Evolutionary conservation across 352 stramenopile genomes (phyloP).

Genomic region (Globisporangium solare): DNA sequence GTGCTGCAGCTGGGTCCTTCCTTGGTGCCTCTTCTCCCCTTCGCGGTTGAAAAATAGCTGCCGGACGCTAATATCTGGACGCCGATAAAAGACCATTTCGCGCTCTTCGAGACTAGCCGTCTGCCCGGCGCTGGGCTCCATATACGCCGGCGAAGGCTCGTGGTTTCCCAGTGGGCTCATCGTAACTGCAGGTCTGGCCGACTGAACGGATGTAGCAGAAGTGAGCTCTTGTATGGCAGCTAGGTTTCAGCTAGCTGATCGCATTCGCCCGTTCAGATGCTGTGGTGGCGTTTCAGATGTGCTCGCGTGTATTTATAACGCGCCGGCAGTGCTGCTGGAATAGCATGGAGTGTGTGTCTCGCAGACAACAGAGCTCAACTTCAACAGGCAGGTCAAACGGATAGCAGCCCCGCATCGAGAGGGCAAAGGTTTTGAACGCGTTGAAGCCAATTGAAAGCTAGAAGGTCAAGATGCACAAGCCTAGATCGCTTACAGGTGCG

Average conservation of each 20-base stretch:
- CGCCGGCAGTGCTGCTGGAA: background rate
- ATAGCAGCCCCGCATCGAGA: background rate
- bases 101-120: conserved; percentile 9
- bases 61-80: conserved; percentile 38
- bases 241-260: background rate
- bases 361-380: background rate
- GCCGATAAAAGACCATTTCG: conserved; percentile 41
- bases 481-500: conserved; percentile 13
- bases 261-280: background rate
- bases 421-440: background rate
- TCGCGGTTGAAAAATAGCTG: conserved; percentile 16
- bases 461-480: conserved; percentile 13
- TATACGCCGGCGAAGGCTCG: conserved; percentile 14
- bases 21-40: conserved; percentile 4
- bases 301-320: background rate
- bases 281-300: background rate
- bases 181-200: conserved; percentile 14
- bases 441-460: background rate
- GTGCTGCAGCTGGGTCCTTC: background rate
- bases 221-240: background rate
- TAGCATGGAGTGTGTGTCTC: background rate
- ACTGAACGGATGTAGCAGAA: background rate
- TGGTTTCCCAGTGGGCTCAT: conserved; percentile 29
- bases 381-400: background rate
- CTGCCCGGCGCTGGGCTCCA: background rate